Percentiles rank a stretch among this genome's conserved stretches.
phyloP scores from a whole-genome alignment of 331 rosid species.

The Acacia concinna region DNA sequence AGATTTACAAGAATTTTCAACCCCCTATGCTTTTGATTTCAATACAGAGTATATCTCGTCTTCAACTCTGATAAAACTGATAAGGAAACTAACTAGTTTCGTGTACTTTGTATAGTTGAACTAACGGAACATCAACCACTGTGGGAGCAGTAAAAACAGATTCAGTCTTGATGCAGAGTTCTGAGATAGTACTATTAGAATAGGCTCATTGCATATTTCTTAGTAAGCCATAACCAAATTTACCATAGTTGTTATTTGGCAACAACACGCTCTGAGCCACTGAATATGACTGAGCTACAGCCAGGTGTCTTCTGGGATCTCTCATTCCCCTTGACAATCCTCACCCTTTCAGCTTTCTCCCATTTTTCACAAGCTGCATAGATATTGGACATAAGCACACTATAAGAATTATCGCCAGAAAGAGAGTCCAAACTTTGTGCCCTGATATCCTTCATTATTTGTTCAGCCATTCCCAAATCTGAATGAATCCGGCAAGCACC shows the following conservation, averaged over 20 bases:
- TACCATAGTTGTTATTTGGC: not conserved
- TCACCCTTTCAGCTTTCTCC: slow-evolving; percentile 62
- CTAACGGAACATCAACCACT: slow-evolving; percentile 1
- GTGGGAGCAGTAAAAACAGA: not conserved
- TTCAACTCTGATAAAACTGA: not conserved
- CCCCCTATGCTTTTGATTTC: not conserved
- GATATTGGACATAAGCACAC: slow-evolving; percentile 64
- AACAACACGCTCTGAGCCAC: slow-evolving; percentile 7
- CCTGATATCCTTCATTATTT: slow-evolving; percentile 38
- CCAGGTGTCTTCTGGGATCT: slow-evolving; percentile 54
- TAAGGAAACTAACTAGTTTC: slow-evolving; percentile 2
- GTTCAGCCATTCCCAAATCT: slow-evolving; percentile 56
- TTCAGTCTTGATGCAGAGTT: not conserved
- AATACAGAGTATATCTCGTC: not conserved
- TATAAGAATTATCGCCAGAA: slow-evolving; percentile 34
- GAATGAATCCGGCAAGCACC: slow-evolving; percentile 67
- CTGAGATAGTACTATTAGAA: not conserved
- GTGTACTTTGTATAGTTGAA: not conserved
- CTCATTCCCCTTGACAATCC: slow-evolving; percentile 35
- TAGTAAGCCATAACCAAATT: not conserved
- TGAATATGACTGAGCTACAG: slow-evolving; percentile 43
- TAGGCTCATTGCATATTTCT: not conserved
- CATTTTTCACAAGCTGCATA: slow-evolving; percentile 66
- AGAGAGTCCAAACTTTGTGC: slow-evolving; percentile 20
- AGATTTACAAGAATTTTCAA: not conserved